phyloP scores from a whole-genome alignment of 768 basidiomycete species.

The Exsudoporus frostii region DNA sequence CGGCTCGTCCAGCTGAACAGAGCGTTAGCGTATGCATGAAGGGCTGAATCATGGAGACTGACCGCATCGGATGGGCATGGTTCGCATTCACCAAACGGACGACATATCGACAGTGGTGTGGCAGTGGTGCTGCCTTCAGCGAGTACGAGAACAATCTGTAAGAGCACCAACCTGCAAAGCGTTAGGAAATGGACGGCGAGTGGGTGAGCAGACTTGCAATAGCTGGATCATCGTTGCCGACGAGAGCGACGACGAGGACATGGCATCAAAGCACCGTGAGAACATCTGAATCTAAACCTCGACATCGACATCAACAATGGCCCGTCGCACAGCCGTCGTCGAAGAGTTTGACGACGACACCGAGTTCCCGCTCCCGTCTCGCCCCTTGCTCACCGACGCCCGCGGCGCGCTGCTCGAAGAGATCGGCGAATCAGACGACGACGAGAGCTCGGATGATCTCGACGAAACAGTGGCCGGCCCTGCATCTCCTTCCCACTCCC shows the following conservation, averaged over 20 bases:
- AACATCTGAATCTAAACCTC: slow-evolving; percentile 10
- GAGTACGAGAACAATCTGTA: slow-evolving; percentile 6
- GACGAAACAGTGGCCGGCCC: slow-evolving; percentile 45
- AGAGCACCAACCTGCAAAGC: slow-evolving; percentile 12
- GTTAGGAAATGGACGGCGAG: background rate
- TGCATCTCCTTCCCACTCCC: slow-evolving; percentile 46
- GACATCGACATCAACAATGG: slow-evolving; percentile 44
- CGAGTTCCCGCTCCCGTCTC: slow-evolving; percentile 77
- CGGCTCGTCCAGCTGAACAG: slow-evolving; percentile 71
- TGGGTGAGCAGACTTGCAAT: slow-evolving; percentile 2
- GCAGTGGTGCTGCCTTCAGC: background rate
- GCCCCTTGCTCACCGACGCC: slow-evolving; percentile 59
- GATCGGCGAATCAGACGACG: slow-evolving; percentile 54
- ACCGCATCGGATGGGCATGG: slow-evolving; percentile 64
- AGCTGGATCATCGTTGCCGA: slow-evolving; percentile 11
- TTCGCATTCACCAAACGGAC: slow-evolving; percentile 56
- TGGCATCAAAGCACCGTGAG: slow-evolving; percentile 25
- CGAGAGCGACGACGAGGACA: background rate
- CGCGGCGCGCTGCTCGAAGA: slow-evolving; percentile 80
- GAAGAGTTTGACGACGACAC: slow-evolving; percentile 94
- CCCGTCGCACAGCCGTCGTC: slow-evolving; percentile 63
- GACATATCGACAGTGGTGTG: slow-evolving; percentile 34
- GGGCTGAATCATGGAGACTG: slow-evolving; percentile 24
- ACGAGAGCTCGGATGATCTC: slow-evolving; percentile 34
- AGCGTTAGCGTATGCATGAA: slow-evolving; percentile 3